Base-by-base conservation (phyloP, 2,329 filamentous ascomycete genomes). In the Botryotinia globosa region DNA sequence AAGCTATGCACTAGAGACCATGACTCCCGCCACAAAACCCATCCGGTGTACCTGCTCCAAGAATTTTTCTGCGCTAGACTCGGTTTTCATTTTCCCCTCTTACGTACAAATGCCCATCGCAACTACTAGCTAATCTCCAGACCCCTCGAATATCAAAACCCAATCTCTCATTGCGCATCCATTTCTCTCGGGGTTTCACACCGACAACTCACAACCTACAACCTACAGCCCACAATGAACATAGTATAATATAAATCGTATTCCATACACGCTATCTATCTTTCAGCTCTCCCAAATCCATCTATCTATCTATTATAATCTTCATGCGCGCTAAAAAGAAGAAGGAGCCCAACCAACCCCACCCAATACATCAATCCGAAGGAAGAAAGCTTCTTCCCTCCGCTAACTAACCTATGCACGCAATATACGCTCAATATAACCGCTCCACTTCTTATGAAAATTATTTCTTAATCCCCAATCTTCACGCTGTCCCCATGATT, bases 401-500 rank as follows among this genome's bases (percentile, higher is more conserved):
- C 5, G 29, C 63, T 9, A n/a, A 42, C 48, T 8, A 56, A 16
- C 7, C 48, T 25, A 39, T 39, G 45, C 29, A 56, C 6, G 20
- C n/a, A 56, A 56, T 18, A 29, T 56, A 56, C 51, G n/a, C 51
- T 56, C 51, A 56, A 4, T 62, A 42, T 4, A 20, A 42, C 48
- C 64, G 29, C 48, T 20, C 45, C 65, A 54, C 48, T 29, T n/a
- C 48, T 42, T 67, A 42, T 32, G 29, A 42, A 56, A 5, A 29
- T 56, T 48, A 34, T 32, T 29, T 42, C 25, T 18, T 3, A 10
- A 48, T 42, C 20, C 32, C 10, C 14, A 0, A 32, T 37, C 22
- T 14, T 71, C 45, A 71, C 4, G 56, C 34, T 34, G 74, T 48
- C 0, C 77, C 85, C 14, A 83, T 77, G 48, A 84, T 77, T 72